These are phyloP conservation scores for Globisporangium paroecandrum DNA, from an alignment of 352 stramenopile genomes.

Conservation along the genomic window DNA sequence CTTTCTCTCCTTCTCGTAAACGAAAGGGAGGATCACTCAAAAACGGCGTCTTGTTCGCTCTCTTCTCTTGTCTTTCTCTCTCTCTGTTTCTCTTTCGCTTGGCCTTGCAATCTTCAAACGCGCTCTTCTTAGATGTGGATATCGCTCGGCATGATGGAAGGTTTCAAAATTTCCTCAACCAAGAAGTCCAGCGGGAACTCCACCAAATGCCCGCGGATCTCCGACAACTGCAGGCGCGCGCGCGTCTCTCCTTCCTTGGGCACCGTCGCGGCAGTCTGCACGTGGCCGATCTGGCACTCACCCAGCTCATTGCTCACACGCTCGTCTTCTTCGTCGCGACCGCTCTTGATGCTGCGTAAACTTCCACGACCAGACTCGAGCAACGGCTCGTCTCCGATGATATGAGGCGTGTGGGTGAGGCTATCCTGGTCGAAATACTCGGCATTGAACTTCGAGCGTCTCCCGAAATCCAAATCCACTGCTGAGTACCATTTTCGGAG, in stretches of 20 bases:
- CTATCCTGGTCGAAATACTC: conserved; percentile 71
- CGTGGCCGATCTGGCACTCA: conserved; percentile 79
- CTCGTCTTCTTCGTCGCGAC: conserved; percentile 31
- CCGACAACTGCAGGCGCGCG: conserved; percentile 66
- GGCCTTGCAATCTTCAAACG: neutral
- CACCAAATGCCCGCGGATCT: conserved; percentile 83
- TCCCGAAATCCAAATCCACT: conserved; percentile 68
- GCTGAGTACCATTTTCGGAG: conserved; percentile 76
- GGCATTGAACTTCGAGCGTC: conserved; percentile 72
- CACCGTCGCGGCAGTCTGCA: conserved; percentile 81
- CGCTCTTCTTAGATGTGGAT: conserved; percentile 77
- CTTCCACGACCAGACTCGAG: conserved; percentile 55
- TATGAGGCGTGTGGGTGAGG: conserved; percentile 26
- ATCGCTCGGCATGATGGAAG: conserved; percentile 73
- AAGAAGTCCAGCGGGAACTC: conserved; percentile 86
- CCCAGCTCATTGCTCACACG: conserved; percentile 44
- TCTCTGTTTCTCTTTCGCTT: neutral
- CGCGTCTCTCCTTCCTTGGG: conserved; percentile 72
- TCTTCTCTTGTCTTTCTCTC: neutral
- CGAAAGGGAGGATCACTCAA: conserved; percentile 1
- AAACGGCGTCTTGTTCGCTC: conserved; percentile 4
- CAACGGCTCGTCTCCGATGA: conserved; percentile 41
- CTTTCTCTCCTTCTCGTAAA: conserved; percentile 4
- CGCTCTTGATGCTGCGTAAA: conserved; percentile 28
- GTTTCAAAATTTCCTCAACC: conserved; percentile 80